Evolutionary conservation across 352 stramenopile species (phyloP).

Genomic region (Phytopythium helicoides): DNA sequence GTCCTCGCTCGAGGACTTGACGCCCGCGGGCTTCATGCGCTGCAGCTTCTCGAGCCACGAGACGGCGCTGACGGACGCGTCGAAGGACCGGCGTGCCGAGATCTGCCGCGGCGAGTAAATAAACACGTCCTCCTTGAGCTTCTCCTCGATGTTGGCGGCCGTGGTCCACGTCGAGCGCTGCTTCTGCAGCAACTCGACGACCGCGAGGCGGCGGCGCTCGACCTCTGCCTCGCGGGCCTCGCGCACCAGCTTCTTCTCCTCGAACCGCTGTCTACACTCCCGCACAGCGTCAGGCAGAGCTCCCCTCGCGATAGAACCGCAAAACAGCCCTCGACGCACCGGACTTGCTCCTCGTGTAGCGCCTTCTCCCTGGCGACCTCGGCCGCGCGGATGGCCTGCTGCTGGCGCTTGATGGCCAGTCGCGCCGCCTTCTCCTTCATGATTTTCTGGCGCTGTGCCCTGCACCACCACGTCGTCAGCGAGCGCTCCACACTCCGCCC

Average conservation of each 20-base stretch:
- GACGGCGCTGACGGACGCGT: slow-evolving; percentile 68
- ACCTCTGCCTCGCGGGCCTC: slow-evolving; percentile 55
- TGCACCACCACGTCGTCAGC: slow-evolving; percentile 10
- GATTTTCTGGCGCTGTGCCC: slow-evolving; percentile 74
- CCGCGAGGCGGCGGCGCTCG: slow-evolving; percentile 60
- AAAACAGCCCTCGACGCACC: too few species aligned
- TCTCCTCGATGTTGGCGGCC: slow-evolving; percentile 64
- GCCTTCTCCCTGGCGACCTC: slow-evolving; percentile 81
- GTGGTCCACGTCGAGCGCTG: slow-evolving; percentile 75
- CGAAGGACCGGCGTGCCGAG: slow-evolving; percentile 61
- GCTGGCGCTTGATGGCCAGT: slow-evolving; percentile 86
- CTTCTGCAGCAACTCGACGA: slow-evolving; percentile 57
- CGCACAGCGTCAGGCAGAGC: too few species aligned
- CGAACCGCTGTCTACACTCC: slow-evolving; percentile 67
- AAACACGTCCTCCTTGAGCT: slow-evolving; percentile 85
- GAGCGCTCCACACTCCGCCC: neutral
- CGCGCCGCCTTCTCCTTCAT: slow-evolving; percentile 86
- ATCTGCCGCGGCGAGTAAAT: slow-evolving; percentile 80
- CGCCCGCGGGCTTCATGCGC: slow-evolving; percentile 77
- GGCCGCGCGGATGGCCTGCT: slow-evolving; percentile 78
- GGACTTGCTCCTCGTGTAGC: slow-evolving; percentile 74
- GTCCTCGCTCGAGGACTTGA: slow-evolving; percentile 29
- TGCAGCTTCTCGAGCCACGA: slow-evolving; percentile 88
- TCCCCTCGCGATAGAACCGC: too few species aligned
- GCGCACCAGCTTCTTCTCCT: slow-evolving; percentile 78